Percentiles rank a stretch among this genome's conserved stretches.
These are phyloP conservation scores for Nectriaceae sp. DNA, from an alignment of 2,329 filamentous ascomycete species.

Conservation along the genomic window DNA sequence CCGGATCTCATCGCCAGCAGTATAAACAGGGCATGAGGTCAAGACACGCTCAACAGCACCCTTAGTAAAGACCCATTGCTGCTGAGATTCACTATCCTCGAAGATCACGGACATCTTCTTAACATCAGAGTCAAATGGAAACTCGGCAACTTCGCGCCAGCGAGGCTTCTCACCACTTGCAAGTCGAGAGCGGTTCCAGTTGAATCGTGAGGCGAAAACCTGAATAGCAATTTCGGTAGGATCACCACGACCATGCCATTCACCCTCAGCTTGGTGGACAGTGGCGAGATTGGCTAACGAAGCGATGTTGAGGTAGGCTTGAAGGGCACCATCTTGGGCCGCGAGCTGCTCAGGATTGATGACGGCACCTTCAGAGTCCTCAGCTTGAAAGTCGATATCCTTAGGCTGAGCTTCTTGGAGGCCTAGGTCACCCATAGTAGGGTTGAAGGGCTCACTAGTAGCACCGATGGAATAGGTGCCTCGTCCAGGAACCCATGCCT, in stretches of 20 bases:
- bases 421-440: constrained; percentile 50
- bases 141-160: constrained; percentile 60
- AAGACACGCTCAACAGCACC: constrained; percentile 72
- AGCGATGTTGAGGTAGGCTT: constrained; percentile 62
- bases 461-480: constrained; percentile 49
- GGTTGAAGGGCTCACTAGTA: constrained; percentile 59
- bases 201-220: constrained; percentile 70
- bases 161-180: constrained; percentile 49
- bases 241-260: constrained; percentile 67
- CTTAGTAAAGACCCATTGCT: constrained; percentile 60
- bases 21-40: constrained; percentile 58
- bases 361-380: constrained; percentile 28
- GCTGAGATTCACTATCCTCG: constrained; percentile 39
- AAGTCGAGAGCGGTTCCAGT: constrained; percentile 58
- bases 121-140: constrained; percentile 70
- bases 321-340: constrained; percentile 48
- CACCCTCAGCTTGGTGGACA: constrained; percentile 54
- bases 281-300: constrained; percentile 67
- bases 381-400: constrained; percentile 32
- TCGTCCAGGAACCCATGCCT: constrained; percentile 52
- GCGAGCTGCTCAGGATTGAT: constrained; percentile 35
- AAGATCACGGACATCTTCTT: constrained; percentile 79
- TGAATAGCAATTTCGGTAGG: constrained; percentile 72
- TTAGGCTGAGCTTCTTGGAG: constrained; percentile 39
- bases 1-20: constrained; percentile 43